These are phyloP conservation scores for Podospora appendiculata DNA, from an alignment of 495 filamentous ascomycete species.

Conservation along the genomic window DNA sequence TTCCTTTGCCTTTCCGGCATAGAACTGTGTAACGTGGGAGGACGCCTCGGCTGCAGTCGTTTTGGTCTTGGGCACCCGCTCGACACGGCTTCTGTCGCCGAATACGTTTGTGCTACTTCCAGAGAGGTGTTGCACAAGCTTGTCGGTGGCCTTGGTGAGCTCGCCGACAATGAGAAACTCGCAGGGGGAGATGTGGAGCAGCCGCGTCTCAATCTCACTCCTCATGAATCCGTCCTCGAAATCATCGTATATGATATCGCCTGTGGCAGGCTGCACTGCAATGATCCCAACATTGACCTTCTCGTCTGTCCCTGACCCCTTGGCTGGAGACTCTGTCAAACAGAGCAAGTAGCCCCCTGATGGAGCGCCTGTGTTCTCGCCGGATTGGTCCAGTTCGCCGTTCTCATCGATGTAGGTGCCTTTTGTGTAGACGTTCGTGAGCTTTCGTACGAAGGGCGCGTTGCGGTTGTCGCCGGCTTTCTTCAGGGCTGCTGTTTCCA, in stretches of 20 bases:
- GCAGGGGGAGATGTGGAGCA: slow-evolving; percentile 92
- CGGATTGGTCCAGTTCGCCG: slow-evolving; percentile 60
- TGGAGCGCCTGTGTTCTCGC: slow-evolving; percentile 49
- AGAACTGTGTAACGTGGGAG: slow-evolving; percentile 90
- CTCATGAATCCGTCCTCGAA: slow-evolving; percentile 99
- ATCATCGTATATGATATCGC: slow-evolving; percentile 91
- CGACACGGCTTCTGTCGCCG: slow-evolving; percentile 80
- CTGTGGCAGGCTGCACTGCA: slow-evolving; percentile 91
- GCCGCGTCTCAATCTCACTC: slow-evolving; percentile 86
- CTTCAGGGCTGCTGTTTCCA: slow-evolving; percentile 98
- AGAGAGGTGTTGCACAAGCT: slow-evolving; percentile 83
- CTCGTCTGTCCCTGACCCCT: slow-evolving; percentile 85
- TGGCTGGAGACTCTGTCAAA: slow-evolving; percentile 79
- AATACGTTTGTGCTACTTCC: slow-evolving; percentile 85
- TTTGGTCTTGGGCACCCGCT: slow-evolving; percentile 67
- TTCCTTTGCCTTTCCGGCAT: slow-evolving; percentile 75
- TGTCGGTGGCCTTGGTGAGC: slow-evolving; percentile 86
- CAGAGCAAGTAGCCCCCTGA: slow-evolving; percentile 88
- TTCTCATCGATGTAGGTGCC: slow-evolving; percentile 96
- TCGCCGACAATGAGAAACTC: slow-evolving; percentile 95
- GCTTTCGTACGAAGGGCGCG: slow-evolving; percentile 81
- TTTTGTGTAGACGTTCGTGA: slow-evolving; percentile 97
- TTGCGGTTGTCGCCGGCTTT: slow-evolving; percentile 94
- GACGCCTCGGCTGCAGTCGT: slow-evolving; percentile 77
- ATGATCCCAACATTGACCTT: slow-evolving; percentile 89